These are phyloP conservation scores for Jackrogersella multiformis DNA, from an alignment of 495 filamentous ascomycete genomes.

Conservation along the genomic window DNA sequence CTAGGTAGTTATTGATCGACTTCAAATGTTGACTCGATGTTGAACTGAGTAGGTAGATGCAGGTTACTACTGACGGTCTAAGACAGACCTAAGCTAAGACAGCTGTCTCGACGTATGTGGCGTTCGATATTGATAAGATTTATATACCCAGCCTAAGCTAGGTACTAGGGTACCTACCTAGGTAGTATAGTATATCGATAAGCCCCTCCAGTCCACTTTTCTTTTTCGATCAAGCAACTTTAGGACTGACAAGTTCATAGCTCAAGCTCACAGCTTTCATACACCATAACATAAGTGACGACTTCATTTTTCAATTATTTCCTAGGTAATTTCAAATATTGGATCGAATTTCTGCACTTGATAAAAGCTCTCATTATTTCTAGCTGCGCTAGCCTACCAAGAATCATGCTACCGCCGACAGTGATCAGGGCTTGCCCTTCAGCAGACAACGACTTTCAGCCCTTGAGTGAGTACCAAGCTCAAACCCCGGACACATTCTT, in stretches of 20 bases:
- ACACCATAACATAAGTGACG: background rate
- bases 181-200: constrained; percentile 1
- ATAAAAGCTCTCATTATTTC: too few relatives aligned
- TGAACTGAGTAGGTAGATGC: background rate
- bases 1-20: too few relatives aligned
- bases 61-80: too few relatives aligned
- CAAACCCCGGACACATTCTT: constrained; percentile 87
- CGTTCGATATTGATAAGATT: constrained; percentile 19
- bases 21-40: background rate
- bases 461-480: constrained; percentile 80
- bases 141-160: too few relatives aligned
- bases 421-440: constrained; percentile 55
- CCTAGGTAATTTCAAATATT: too few relatives aligned
- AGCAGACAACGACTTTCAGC: constrained; percentile 66
- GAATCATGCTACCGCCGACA: constrained; percentile 49
- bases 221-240: too few relatives aligned
- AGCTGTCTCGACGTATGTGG: constrained; percentile 1
- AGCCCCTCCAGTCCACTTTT: constrained; percentile 25
- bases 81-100: background rate
- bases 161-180: too few relatives aligned
- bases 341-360: too few relatives aligned
- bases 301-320: background rate
- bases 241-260: too few relatives aligned
- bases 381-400: background rate
- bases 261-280: too few relatives aligned